Percentiles rank a stretch among this genome's conserved stretches.
phyloP scores from a whole-genome alignment of 1,139 yeast genomes.

The Zygosaccharomyces pseudobailii region DNA sequence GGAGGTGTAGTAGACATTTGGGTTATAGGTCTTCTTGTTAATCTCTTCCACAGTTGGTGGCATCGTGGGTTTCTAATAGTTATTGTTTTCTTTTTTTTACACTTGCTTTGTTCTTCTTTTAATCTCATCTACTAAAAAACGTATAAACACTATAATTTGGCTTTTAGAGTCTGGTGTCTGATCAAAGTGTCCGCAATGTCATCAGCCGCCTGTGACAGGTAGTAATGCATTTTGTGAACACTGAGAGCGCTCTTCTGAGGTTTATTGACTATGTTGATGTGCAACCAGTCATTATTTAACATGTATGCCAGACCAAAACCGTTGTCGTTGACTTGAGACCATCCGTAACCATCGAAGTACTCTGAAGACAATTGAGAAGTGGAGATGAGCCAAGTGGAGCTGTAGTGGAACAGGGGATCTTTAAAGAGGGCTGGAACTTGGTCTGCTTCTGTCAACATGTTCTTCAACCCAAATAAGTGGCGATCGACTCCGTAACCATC shows the following conservation, averaged over 20 bases:
- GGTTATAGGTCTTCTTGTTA: slow-evolving; percentile 31
- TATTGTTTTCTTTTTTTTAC: neutral
- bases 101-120: neutral
- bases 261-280: slow-evolving; percentile 79
- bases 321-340: slow-evolving; percentile 91
- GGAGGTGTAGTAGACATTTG: slow-evolving; percentile 32
- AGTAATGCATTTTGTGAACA: slow-evolving; percentile 62
- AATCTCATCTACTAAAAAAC: neutral
- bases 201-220: slow-evolving; percentile 72
- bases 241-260: slow-evolving; percentile 60
- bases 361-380: slow-evolving; percentile 90
- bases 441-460: slow-evolving; percentile 59
- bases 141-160: slow-evolving; percentile 19
- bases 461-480: slow-evolving; percentile 85
- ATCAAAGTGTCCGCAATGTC: slow-evolving; percentile 67
- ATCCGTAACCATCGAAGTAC: slow-evolving; percentile 89
- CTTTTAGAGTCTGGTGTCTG: slow-evolving; percentile 16
- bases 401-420: slow-evolving; percentile 73
- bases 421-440: slow-evolving; percentile 63
- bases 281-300: slow-evolving; percentile 81
- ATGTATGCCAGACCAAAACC: slow-evolving; percentile 95
- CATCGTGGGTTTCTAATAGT: neutral
- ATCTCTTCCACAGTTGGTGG: slow-evolving; percentile 30
- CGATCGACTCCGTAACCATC: slow-evolving; percentile 91
- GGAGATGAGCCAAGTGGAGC: slow-evolving; percentile 80